phyloP scores from a whole-genome alignment of 1,284 basidiomycete species.

The Inonotus obliquus region DNA sequence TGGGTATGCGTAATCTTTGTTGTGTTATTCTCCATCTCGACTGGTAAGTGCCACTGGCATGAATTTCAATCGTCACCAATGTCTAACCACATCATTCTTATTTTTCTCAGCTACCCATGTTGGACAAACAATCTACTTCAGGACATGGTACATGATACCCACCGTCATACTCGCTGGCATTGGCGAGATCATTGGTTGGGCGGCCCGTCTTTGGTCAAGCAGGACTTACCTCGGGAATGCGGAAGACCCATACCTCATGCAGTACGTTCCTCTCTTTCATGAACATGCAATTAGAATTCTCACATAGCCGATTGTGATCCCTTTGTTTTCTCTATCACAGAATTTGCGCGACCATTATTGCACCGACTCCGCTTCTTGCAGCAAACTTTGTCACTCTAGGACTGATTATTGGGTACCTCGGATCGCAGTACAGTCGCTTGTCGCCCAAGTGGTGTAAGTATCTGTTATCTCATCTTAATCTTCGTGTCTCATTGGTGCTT shows the following conservation, averaged over 20 bases:
- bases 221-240: conserved; percentile 20
- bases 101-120: conserved; percentile 32
- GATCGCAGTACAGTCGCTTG: conserved; percentile 38
- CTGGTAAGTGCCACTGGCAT: conserved; percentile 5
- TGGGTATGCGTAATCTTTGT: conserved; percentile 29
- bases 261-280: conserved; percentile 29
- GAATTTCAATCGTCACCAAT: background rate
- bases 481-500: background rate
- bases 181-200: conserved; percentile 39
- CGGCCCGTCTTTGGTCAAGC: conserved; percentile 34
- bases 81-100: background rate
- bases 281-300: background rate
- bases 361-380: conserved; percentile 45
- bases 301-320: background rate
- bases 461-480: background rate
- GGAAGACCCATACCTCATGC: conserved; percentile 39
- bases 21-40: conserved; percentile 12
- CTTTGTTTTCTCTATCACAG: conserved; percentile 23
- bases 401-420: conserved; percentile 36
- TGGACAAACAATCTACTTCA: conserved; percentile 29
- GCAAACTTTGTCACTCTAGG: conserved; percentile 49
- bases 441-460: conserved; percentile 28
- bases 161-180: conserved; percentile 34
- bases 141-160: conserved; percentile 37
- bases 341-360: conserved; percentile 38